phyloP scores from a whole-genome alignment of 257 asterid genomes.

The Solanum bulbocastanum region DNA sequence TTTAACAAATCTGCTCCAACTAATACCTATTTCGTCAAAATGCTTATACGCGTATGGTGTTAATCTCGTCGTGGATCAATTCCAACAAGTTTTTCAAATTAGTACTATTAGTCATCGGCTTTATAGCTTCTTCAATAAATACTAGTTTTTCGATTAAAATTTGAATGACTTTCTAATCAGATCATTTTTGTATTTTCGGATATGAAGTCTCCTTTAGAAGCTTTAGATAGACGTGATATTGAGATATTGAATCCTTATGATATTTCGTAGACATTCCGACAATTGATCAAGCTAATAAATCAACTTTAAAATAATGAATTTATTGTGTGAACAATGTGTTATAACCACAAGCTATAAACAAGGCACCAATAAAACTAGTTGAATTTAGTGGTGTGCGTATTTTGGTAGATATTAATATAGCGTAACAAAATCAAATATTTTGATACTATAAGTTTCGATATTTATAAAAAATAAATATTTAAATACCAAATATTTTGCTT shows the following conservation, averaged over 20 bases:
- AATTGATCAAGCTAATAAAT: too few relatives aligned
- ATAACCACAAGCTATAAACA: not conserved
- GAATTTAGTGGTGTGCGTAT: not conserved
- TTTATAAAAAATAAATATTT: too few relatives aligned
- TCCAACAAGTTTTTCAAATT: rapidly evolving
- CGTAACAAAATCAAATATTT: not conserved
- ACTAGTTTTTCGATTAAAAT: too few relatives aligned
- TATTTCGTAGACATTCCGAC: not conserved
- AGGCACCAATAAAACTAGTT: not conserved
- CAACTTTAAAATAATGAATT: too few relatives aligned
- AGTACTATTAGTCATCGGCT: not conserved
- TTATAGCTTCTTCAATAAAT: not conserved
- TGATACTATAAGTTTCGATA: not conserved
- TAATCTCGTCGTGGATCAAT: too few relatives aligned
- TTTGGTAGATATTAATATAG: not conserved
- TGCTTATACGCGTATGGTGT: too few relatives aligned
- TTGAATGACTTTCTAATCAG: not conserved
- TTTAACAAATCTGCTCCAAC: not conserved
- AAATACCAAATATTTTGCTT: too few relatives aligned
- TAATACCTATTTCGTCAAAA: too few relatives aligned
- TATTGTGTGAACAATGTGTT: too few relatives aligned
- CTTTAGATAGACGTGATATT: not conserved
- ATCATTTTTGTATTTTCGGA: not conserved
- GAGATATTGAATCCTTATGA: not conserved
- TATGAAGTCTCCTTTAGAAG: not conserved